Evolutionary conservation across 768 basidiomycete species (phyloP), one percentile per base, ranked within the genome.

Genomic region (Amanita exitialis): DNA sequence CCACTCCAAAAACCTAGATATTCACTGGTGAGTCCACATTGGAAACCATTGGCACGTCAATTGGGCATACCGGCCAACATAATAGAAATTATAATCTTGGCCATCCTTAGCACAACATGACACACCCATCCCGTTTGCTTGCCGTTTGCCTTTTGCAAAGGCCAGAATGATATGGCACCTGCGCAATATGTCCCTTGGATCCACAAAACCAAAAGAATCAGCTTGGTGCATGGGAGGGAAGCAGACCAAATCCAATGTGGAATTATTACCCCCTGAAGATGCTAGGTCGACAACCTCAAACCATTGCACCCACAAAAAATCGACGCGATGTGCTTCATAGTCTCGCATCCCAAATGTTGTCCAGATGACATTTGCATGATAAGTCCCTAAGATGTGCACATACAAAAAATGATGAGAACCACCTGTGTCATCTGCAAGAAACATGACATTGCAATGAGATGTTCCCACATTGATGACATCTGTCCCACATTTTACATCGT

Each of bases 151-250:
- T 9, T 46, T 21, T 0, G 49, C 32, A 44, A 72, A 77, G 0
- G 57, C 69, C 0, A 72, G 76, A n/a, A 74, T 64, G 1, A 77
- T 54, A 54, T 77, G 74, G 1, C 55, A 58, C 0, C 57, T 66
- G 0, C 68, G 56, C 6, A 77, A 55, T 7, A 77, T 62, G 0
- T 57, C 53, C 0, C 53, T 50, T 0, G 76, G 77, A 56, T 76
- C 64, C 0, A 78, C 13, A 39, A 78, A 78, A 0, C 75, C 66
- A 49, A 76, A 77, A 0, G 69, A 61, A 1, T 58, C 54, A 0
- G 49, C 25, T 18, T 65, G 61, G 1, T 58, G 49, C 4, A 54
- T 34, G 0, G 60, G 51, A 3, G 73, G 48, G 42, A n/a, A n/a
- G n/a, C n/a, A n/a, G n/a, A n/a, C n/a, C n/a, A n/a, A n/a, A n/a